These are phyloP conservation scores for Aspergillus sp. DNA, from an alignment of 2,329 filamentous ascomycete genomes.

Conservation along the genomic window DNA sequence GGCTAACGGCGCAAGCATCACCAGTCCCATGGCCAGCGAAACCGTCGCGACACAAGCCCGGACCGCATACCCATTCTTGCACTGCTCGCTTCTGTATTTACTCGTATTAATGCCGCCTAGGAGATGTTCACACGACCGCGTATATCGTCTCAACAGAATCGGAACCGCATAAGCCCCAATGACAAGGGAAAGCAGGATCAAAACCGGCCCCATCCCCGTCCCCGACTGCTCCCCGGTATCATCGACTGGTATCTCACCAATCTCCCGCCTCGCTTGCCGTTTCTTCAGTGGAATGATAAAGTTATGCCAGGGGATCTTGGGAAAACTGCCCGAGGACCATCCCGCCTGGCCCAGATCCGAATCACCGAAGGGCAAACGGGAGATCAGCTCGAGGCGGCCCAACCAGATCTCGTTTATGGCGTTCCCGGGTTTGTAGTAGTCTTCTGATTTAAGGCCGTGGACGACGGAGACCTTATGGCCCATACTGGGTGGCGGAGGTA, in stretches of 20 bases:
- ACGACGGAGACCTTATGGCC: conserved; percentile 29
- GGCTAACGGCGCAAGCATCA: neutral
- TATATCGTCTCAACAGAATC: neutral
- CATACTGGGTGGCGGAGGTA: conserved; percentile 12
- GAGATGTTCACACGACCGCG: neutral
- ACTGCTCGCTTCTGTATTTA: neutral
- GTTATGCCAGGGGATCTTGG: conserved; percentile 34
- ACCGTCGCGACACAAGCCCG: neutral
- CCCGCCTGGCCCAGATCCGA: conserved; percentile 31
- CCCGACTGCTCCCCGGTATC: neutral
- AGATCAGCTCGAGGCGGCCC: conserved; percentile 29
- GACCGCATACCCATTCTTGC: neutral
- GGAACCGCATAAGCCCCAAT: neutral
- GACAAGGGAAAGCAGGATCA: neutral
- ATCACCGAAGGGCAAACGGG: conserved; percentile 32
- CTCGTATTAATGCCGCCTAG: neutral
- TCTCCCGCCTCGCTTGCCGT: conserved; percentile 3
- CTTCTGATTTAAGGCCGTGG: conserved; percentile 26
- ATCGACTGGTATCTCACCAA: neutral
- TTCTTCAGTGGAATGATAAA: conserved; percentile 29
- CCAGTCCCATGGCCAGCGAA: neutral
- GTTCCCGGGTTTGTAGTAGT: conserved; percentile 30
- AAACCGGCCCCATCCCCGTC: neutral
- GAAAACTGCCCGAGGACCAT: conserved; percentile 24
- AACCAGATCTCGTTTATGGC: conserved; percentile 33